phyloP scores from a whole-genome alignment of 257 asterid genomes.

The Nicotiana benthamiana region DNA sequence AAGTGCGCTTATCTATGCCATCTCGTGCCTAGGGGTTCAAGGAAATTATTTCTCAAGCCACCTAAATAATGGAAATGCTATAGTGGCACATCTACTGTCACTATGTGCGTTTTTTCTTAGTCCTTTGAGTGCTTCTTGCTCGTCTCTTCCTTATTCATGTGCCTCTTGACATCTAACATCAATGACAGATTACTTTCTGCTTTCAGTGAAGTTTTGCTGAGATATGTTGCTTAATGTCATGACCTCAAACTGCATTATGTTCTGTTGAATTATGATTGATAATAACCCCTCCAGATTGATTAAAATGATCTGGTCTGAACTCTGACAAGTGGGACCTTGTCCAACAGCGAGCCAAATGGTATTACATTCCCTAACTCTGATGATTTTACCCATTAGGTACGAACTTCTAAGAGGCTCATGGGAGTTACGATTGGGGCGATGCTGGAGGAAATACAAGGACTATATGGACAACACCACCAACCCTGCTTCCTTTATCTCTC shows the following conservation, averaged over 20 bases:
- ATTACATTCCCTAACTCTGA: not conserved
- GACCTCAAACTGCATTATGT: not conserved
- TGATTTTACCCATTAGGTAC: slow-evolving; percentile 40
- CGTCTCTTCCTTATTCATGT: not conserved
- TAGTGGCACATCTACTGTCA: not conserved
- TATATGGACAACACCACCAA: slow-evolving; percentile 76
- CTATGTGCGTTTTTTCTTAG: not conserved
- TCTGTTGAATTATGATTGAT: not conserved
- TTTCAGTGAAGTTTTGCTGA: not conserved
- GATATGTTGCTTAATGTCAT: not conserved
- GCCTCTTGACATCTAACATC: not conserved
- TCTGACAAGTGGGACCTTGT: not conserved
- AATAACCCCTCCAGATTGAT: not conserved
- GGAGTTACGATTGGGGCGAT: slow-evolving; percentile 90
- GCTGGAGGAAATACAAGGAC: slow-evolving; percentile 87
- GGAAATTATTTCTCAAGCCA: not conserved
- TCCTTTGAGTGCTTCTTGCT: not conserved
- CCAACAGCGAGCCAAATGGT: not conserved
- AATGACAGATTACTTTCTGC: not conserved
- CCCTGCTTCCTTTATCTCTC: slow-evolving; percentile 93
- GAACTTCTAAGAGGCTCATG: slow-evolving; percentile 87
- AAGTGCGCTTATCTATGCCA: slow-evolving; percentile 28
- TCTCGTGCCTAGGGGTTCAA: not conserved
- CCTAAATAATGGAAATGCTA: not conserved
- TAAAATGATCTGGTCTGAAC: not conserved